Conservation (phyloP, 768 basidiomycete genomes). For the Austroboletus eburneus region DNA sequence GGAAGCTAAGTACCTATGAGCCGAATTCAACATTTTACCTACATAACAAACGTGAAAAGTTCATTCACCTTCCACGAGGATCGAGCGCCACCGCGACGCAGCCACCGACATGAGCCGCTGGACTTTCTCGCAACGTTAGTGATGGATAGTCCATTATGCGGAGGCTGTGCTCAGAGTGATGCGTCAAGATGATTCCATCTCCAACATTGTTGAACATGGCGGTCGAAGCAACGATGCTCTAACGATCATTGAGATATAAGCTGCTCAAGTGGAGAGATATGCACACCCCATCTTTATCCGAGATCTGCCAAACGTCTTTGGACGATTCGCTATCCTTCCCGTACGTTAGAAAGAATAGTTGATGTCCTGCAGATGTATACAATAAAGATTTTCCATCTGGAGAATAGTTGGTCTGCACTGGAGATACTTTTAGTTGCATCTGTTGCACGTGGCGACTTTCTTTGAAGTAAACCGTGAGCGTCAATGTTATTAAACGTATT, state of each 20-base stretch:
- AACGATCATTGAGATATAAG: neutral
- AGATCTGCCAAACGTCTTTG: constrained; percentile 48
- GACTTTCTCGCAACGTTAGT: constrained; percentile 52
- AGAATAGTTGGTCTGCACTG: constrained; percentile 63
- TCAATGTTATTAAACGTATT: neutral
- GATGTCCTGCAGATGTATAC: constrained; percentile 57
- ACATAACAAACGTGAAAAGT: constrained; percentile 4
- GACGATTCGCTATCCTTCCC: constrained; percentile 50
- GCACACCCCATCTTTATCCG: constrained; percentile 29
- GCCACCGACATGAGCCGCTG: constrained; percentile 77
- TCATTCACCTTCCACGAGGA: constrained; percentile 62
- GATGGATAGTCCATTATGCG: constrained; percentile 69
- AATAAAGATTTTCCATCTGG: constrained; percentile 67
- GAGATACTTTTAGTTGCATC: constrained; percentile 52
- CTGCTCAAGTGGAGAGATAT: neutral
- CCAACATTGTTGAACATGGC: constrained; percentile 75
- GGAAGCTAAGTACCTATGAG: constrained; percentile 64
- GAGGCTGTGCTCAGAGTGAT: constrained; percentile 59
- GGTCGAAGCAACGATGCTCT: constrained; percentile 54
- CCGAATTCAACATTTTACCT: constrained; percentile 1
- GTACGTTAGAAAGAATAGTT: constrained; percentile 57
- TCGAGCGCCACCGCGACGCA: constrained; percentile 73
- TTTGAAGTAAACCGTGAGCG: constrained; percentile 27
- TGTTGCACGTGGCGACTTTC: constrained; percentile 70
- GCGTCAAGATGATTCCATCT: constrained; percentile 64